These are phyloP conservation scores for Starmerella tilneyi DNA, from an alignment of 805 yeast genomes.

Conservation along the genomic window DNA sequence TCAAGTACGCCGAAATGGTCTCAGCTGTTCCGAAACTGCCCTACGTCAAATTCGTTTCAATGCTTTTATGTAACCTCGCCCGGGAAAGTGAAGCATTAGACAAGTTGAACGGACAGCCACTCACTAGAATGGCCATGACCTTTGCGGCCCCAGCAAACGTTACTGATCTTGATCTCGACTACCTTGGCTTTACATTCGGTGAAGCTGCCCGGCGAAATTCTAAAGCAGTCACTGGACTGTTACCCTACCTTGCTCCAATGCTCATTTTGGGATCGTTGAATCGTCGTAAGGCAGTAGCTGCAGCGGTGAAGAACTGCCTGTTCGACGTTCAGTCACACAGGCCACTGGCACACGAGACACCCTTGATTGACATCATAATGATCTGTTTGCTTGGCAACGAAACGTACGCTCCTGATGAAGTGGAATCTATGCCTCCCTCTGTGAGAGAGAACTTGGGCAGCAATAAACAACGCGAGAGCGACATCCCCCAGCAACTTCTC, in stretches of 20 bases:
- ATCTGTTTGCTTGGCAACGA: constrained; percentile 70
- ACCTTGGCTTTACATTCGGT: constrained; percentile 77
- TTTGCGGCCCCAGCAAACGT: constrained; percentile 40
- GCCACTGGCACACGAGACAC: constrained; percentile 48
- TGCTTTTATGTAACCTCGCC: constrained; percentile 75
- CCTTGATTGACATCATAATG: constrained; percentile 69
- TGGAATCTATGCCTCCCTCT: constrained; percentile 79
- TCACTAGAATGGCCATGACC: constrained; percentile 53
- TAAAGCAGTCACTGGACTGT: constrained; percentile 42
- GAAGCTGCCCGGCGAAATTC: constrained; percentile 63
- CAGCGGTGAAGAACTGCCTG: constrained; percentile 79
- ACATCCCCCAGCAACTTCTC: constrained; percentile 47
- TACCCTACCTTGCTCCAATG: constrained; percentile 71
- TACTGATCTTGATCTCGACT: constrained; percentile 65
- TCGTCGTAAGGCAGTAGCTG: constrained; percentile 86
- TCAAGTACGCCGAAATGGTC: constrained; percentile 45
- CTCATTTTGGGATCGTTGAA: constrained; percentile 66
- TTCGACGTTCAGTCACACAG: constrained; percentile 68
- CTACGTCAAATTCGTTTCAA: constrained; percentile 38
- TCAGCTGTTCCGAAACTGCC: constrained; percentile 37
- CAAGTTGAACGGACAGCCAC: constrained; percentile 47
- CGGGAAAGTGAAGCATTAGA: constrained; percentile 56
- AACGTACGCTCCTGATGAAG: constrained; percentile 71
- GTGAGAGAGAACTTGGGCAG: constrained; percentile 60
- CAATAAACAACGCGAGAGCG: constrained; percentile 68